Evolutionary conservation across 1,284 basidiomycete species (phyloP).

Genomic region (Melampsora larici-populina): DNA sequence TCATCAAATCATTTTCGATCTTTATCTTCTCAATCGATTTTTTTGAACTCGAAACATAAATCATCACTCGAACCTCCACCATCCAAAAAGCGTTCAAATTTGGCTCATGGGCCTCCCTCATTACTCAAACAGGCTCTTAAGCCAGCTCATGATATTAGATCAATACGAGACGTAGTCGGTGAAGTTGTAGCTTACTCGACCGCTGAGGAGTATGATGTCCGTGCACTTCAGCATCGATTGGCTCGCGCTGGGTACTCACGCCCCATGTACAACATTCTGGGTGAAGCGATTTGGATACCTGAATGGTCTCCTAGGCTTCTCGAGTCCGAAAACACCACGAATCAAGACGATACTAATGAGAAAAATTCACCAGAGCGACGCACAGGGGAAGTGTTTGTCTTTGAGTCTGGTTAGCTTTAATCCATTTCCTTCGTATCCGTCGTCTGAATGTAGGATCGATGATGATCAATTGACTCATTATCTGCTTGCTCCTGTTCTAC

Average conservation of each 20-base stretch:
- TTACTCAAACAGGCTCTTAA: constrained; percentile 34
- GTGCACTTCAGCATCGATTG: constrained; percentile 22
- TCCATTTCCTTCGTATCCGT: not conserved
- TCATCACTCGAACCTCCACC: not conserved
- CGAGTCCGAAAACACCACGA: not conserved
- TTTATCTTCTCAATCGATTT: too few species aligned
- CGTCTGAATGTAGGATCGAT: constrained; percentile 1
- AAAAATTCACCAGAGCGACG: not conserved
- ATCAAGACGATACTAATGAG: not conserved
- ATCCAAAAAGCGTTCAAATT: not conserved
- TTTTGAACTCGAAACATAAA: too few species aligned
- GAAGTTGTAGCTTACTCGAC: constrained; percentile 40
- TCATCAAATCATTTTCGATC: too few species aligned
- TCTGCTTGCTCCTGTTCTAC: not conserved
- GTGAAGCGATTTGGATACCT: constrained; percentile 41
- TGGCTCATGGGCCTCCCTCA: constrained; percentile 33
- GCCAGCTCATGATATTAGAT: not conserved
- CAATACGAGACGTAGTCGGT: constrained; percentile 11
- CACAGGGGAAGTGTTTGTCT: constrained; percentile 40
- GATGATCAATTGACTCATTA: not conserved
- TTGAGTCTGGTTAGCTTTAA: constrained; percentile 42
- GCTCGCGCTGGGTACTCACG: constrained; percentile 12
- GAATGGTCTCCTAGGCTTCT: constrained; percentile 19
- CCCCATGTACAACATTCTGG: constrained; percentile 37
- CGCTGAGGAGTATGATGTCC: constrained; percentile 39